Base-by-base conservation (phyloP, 2,329 filamentous ascomycete species). In the Huntiella moniliformis region DNA sequence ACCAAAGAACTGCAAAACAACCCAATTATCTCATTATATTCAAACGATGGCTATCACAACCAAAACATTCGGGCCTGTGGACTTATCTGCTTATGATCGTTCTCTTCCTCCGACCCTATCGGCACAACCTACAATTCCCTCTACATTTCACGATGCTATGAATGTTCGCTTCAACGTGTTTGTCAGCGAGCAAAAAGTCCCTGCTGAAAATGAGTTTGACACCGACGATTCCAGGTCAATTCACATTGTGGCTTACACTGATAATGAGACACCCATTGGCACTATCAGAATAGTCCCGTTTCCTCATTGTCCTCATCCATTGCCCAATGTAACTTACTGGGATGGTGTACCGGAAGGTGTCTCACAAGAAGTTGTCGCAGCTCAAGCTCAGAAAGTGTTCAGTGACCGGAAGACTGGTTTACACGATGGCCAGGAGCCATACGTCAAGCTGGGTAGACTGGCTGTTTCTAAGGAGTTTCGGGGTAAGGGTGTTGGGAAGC, bases 211-310 rank as follows among this genome's bases (percentile, higher is more conserved):
- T 52, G 87, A 96, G 60, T 70, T 84, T 52, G 88, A 95, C 63
- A 63, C 68, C 1, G 85, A 95, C 57, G 88, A 96, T 59, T 53
- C 70, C 1, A 73, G 82, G 33, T 79, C 76, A 53, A 88, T 79
- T 63, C 86, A 95, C 61, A 94, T 84, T 82, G 79, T 94, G 28
- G 67, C 79, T n/a, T 94, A 93, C 60, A 70, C 17, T 4, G 15
- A 10, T 8, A 11, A 42, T 28, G 58, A 57, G 52, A 63, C 60
- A 17, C 73, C 85, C 41, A 3, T 88, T 45, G 85, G 79, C 5
- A 84, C 81, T 1, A 71, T 93, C 49, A 76, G 87, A 16, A 66
- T 92, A 8, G 81, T 93, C 0, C 86, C 86, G 0, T 85, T 85
- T 44, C 84, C 83, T 1, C 82, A 92, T 55, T 63, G 65, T 7